A percentile compares a stretch with the other conserved stretches of the same genome.
These are phyloP conservation scores for Penicillium cosmopolitanum DNA, from an alignment of 495 filamentous ascomycete genomes.

Conservation along the genomic window DNA sequence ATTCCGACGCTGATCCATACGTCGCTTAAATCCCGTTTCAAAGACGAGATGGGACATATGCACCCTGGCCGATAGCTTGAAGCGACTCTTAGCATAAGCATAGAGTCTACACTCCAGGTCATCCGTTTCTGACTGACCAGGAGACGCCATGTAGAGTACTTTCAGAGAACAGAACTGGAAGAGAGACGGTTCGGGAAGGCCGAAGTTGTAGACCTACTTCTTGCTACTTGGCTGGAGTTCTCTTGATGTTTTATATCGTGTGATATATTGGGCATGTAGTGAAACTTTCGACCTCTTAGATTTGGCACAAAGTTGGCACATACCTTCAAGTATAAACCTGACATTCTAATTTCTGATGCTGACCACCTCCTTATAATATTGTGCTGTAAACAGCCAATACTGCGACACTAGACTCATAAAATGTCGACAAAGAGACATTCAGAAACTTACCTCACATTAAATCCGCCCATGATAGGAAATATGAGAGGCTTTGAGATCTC, in stretches of 20 bases:
- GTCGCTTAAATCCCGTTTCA: neutral
- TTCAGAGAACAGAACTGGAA: neutral
- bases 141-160: neutral
- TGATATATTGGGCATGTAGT: too few species aligned
- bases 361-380: too few species aligned
- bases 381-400: too few species aligned
- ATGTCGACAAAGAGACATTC: neutral
- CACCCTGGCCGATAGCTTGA: constrained; percentile 7
- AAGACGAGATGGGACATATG: constrained; percentile 4
- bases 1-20: constrained; percentile 5
- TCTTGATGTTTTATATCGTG: too few species aligned
- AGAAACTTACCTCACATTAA: neutral
- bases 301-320: too few species aligned
- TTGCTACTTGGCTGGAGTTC: constrained; percentile 6
- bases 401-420: too few species aligned
- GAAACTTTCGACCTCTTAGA: too few species aligned
- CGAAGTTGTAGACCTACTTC: neutral
- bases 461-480: too few species aligned
- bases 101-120: neutral
- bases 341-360: too few species aligned
- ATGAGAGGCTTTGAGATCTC: too few species aligned
- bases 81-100: neutral
- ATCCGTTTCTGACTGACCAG: neutral
- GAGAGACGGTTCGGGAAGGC: too few species aligned
- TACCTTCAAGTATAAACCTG: too few species aligned